Base-by-base conservation (phyloP, 225 moss, liverwort and hornwort genomes). In the Takakia lepidozioides region DNA sequence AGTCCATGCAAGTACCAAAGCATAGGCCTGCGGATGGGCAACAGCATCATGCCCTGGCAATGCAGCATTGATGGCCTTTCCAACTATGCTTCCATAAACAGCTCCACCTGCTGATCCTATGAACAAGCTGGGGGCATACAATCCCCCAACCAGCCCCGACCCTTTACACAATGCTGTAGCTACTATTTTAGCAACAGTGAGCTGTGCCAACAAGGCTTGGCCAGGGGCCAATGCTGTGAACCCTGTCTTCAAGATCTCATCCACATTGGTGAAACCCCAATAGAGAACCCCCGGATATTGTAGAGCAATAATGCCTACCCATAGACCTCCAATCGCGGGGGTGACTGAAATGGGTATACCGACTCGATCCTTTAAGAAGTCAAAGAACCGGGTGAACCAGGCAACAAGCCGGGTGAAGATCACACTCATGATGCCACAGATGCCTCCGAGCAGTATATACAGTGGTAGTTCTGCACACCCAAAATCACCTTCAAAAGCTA, bases 11-110 rank as follows among this genome's bases (percentile, higher is more conserved):
- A 62, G 46, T 85, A 90, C 98, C 69, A 98, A 49, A 17, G 98
- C 98, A 65, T 98, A 91, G 4, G 98, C 98, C 58, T 98, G 98
- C 10, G 98, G 98, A 74, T 98, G 98, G 54, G 98, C 98, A 25
- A 91, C 91, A 27, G 72, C 70, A 10, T 86, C 85, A 44, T 78
- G 81, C 10, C 69, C 81, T 35, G 85, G 76, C 36, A 83, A 64
- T 10, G 82, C 46, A 16, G 85, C 78, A 54, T 85, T 87, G 25
- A 98, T 81, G 8, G 74, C 81, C 25, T 83, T 81, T 15, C 91
- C 98, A 43, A 87, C 62, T 27, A 98, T 74, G 9, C 78, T 81
- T 0, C 91, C 98, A 70, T 91, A 91, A 1, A 91, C 70, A 10
- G 87, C 87, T 41, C 98, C 98, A 52, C 71, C 67, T 16, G 87